A percentile compares a stretch with the other conserved stretches of the same genome.
Conservation (phyloP, 257 asterid genomes). For the Jaltomata sinuosa region DNA sequence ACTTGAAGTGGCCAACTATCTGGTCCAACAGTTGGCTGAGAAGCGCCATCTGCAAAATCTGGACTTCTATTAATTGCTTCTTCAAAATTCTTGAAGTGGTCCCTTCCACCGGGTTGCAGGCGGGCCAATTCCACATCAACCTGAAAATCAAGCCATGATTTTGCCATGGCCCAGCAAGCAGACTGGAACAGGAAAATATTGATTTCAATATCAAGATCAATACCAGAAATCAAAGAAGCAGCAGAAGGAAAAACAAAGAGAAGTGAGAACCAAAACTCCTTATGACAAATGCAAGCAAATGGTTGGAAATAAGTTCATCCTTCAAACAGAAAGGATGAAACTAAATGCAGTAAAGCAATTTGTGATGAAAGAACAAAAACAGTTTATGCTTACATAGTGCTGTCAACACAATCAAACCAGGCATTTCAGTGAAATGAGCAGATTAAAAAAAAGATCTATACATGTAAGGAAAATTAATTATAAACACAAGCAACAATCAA, state of each 20-base stretch:
- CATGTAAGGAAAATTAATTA: not conserved
- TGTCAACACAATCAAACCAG: not conserved
- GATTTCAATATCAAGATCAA: not conserved
- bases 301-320: not conserved
- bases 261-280: not conserved
- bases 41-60: slow-evolving; percentile 43
- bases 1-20: slow-evolving; percentile 93
- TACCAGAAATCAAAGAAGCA: not conserved
- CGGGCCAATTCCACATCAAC: slow-evolving; percentile 70
- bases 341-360: not conserved
- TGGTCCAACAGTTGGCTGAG: slow-evolving; percentile 47
- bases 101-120: slow-evolving; percentile 50
- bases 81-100: slow-evolving; percentile 57
- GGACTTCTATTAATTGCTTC: slow-evolving; percentile 69
- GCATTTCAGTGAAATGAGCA: not conserved
- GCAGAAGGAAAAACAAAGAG: not conserved
- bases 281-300: not conserved
- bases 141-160: slow-evolving; percentile 92
- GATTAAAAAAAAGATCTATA: not conserved
- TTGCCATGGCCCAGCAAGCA: slow-evolving; percentile 99
- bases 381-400: not conserved
- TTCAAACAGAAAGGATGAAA: not conserved
- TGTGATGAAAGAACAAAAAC: not conserved
- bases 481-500: not conserved
- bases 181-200: slow-evolving; percentile 51